Evolutionary conservation across 2,329 filamentous ascomycete genomes (phyloP).

Genomic region (Colletotrichum sidae): DNA sequence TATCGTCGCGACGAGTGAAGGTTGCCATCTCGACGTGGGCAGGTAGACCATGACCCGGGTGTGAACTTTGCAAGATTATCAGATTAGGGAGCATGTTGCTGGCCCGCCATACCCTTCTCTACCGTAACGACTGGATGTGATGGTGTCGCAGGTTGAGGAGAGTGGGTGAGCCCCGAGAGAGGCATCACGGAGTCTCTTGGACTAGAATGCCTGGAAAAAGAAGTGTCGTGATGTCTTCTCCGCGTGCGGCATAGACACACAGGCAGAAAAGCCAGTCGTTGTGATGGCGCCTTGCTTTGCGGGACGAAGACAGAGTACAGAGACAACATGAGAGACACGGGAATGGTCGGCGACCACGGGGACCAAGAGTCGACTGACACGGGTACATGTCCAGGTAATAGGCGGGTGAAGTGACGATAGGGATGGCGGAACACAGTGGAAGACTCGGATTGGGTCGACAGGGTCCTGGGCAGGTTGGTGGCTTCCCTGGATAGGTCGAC

Average conservation of each 20-base stretch:
- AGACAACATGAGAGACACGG: neutral
- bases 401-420: constrained; percentile 1
- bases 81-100: constrained; percentile 4
- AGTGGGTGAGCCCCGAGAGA: neutral
- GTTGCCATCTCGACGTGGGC: too few species aligned
- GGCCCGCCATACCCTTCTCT: neutral
- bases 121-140: neutral
- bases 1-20: neutral
- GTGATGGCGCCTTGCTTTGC: too few species aligned
- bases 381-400: neutral
- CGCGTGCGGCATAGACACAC: too few species aligned
- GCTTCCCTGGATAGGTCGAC: constrained; percentile 1
- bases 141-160: constrained; percentile 17
- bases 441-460: constrained; percentile 5
- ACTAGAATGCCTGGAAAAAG: too few species aligned
- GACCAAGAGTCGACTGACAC: constrained; percentile 1
- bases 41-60: too few species aligned
- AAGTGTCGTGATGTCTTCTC: too few species aligned
- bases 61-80: neutral
- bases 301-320: neutral
- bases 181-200: too few species aligned
- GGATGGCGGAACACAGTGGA: constrained; percentile 3
- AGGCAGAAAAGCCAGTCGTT: too few species aligned
- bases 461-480: neutral
- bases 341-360: constrained; percentile 12